Base-by-base conservation (phyloP, 192 early-diverging fungal genomes). In the Backusella circina region DNA sequence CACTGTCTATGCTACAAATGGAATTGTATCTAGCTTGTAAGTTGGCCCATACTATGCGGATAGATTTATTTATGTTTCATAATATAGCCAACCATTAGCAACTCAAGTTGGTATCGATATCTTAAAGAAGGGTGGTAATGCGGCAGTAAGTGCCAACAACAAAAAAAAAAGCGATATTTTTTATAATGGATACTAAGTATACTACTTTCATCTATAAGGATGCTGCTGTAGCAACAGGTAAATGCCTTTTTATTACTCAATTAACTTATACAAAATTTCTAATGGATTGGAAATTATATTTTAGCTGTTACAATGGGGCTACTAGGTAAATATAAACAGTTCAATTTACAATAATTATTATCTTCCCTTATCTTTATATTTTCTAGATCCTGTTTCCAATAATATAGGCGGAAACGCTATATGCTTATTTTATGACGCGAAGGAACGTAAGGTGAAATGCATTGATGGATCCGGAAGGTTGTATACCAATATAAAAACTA, bases 11-110 rank as follows among this genome's bases (percentile, higher is more conserved):
- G 85, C 86, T 16, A 88, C 81, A 3, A 83, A 84, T 26, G 90
- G 86, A 64, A 92, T 94, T 84, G 91, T 94, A 3, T 80, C 87
- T 50, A 78, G 79, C 75, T 80, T 57, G 81, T 82, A 76, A 76
- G 1, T 51, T 39, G 31, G 12, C 39, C 6, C 16, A 44, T 9
- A 23, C 16, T 54, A 54, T 54, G 2, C 21, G 21, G 21, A 21
- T 54, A 21, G 51, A 54, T 12, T 41, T 41, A 18, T 5, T 41
- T 4, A 41, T 41, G n/a, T 41, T 16, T 41, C 36, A 2, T 54
- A 47, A 50, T 23, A 41, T 41, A 41, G 39, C 5, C 39, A 41
- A 41, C 15, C 39, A 16, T 5, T 41, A 10, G 39, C 39, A 41
- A 41, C 39, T 15, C 39, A 41, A 41, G 39, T 41, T 18, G 39